These are phyloP conservation scores for Entomortierella parvispora DNA, from an alignment of 192 early-diverging fungal species.

Conservation along the genomic window DNA sequence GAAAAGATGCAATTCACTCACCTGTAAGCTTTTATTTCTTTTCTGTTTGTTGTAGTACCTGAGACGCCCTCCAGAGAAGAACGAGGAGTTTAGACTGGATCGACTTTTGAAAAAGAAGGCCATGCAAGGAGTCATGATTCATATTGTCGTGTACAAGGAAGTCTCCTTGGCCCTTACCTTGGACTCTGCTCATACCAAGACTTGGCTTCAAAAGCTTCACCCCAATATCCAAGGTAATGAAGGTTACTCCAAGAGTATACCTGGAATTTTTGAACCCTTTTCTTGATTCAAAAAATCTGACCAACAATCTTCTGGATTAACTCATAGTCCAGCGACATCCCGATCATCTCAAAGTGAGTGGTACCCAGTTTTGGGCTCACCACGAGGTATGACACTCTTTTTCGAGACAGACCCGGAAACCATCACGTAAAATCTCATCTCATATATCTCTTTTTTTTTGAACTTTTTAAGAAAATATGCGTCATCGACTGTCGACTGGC, in stretches of 20 bases:
- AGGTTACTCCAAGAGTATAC: too few species aligned
- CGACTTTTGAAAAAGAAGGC: constrained; percentile 82
- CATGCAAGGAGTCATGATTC: constrained; percentile 87
- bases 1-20: neutral
- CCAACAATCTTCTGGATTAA: neutral
- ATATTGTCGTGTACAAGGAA: constrained; percentile 91
- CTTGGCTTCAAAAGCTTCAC: constrained; percentile 74
- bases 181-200: constrained; percentile 81
- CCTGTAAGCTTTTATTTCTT: constrained; percentile 10
- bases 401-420: too few species aligned
- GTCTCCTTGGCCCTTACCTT: constrained; percentile 79
- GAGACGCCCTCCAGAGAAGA: constrained; percentile 75
- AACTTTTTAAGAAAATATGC: constrained; percentile 63
- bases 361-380: constrained; percentile 91
- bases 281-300: too few species aligned
- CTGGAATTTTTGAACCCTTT: too few species aligned
- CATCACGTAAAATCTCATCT: too few species aligned
- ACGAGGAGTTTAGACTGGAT: constrained; percentile 84
- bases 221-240: constrained; percentile 75
- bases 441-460: neutral
- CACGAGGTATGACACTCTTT: constrained; percentile 62
- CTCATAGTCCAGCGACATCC: constrained; percentile 82
- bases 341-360: constrained; percentile 75
- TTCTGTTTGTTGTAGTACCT: constrained; percentile 65
- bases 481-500: constrained; percentile 77